Evolutionary conservation across 495 filamentous ascomycete species (phyloP).

Genomic region (Xylaria palmicola): DNA sequence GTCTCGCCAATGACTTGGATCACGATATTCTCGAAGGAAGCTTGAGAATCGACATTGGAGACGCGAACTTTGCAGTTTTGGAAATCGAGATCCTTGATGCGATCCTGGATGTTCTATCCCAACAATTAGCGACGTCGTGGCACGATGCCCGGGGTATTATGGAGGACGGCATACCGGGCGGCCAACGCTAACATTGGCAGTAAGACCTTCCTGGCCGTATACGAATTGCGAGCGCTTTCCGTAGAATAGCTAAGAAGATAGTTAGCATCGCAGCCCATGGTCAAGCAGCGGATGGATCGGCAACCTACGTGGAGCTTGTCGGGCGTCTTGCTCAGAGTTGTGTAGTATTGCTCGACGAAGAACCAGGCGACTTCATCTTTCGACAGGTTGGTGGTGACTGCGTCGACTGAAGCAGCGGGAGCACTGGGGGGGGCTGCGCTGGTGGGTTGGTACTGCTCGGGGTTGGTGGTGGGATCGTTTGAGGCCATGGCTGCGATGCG

Average conservation of each 20-base stretch:
- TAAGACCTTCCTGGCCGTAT: constrained; percentile 82
- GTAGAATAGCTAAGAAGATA: constrained; percentile 66
- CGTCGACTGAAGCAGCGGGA: constrained; percentile 16
- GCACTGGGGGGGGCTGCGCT: constrained; percentile 20
- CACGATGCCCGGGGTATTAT: not conserved
- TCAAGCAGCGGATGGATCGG: not conserved
- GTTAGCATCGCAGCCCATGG: not conserved
- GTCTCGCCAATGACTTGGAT: constrained; percentile 98
- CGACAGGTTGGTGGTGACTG: constrained; percentile 32
- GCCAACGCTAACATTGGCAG: constrained; percentile 77
- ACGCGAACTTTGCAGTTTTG: constrained; percentile 98
- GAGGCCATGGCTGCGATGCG: constrained; percentile 48
- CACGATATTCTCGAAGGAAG: constrained; percentile 86
- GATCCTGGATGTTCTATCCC: constrained; percentile 81
- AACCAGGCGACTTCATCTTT: constrained; percentile 98
- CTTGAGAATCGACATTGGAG: constrained; percentile 95
- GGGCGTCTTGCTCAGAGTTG: constrained; percentile 87
- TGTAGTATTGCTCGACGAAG: constrained; percentile 99
- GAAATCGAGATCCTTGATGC: constrained; percentile 88
- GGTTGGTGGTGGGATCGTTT: constrained; percentile 44
- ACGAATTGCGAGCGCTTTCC: constrained; percentile 79
- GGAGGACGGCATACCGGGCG: constrained; percentile 63
- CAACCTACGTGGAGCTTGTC: constrained; percentile 83
- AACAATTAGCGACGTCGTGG: constrained; percentile 19
- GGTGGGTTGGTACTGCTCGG: constrained; percentile 37